A percentile compares a stretch with the other conserved stretches of the same genome.
These are phyloP conservation scores for Mycothermus thermophilus DNA, from an alignment of 495 filamentous ascomycete species.

Conservation along the genomic window DNA sequence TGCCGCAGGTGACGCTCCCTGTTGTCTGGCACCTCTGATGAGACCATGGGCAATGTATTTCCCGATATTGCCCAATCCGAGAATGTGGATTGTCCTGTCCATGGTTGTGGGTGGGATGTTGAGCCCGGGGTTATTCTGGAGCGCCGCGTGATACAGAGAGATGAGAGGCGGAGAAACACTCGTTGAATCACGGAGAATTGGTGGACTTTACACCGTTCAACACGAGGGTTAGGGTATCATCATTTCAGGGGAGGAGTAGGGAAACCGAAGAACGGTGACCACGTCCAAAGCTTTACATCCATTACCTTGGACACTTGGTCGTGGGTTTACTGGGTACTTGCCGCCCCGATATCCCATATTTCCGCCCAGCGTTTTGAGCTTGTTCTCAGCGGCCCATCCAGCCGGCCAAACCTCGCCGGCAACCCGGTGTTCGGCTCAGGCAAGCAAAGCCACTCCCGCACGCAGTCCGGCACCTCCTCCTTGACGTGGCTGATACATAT, in stretches of 20 bases:
- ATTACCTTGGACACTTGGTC: too few relatives aligned
- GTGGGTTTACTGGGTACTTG: too few relatives aligned
- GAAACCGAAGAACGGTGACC: too few relatives aligned
- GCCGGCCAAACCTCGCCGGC: constrained; percentile 42
- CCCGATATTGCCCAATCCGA: constrained; percentile 45
- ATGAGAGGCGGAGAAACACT: too few relatives aligned
- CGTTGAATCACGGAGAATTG: too few relatives aligned
- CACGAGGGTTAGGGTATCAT: too few relatives aligned
- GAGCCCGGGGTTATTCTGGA: not conserved
- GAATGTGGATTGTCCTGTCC: constrained; percentile 20
- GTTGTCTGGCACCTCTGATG: not conserved
- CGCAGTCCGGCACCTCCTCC: constrained; percentile 72
- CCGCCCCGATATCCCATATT: constrained; percentile 50
- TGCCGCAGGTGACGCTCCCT: too few relatives aligned
- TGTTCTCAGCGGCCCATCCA: constrained; percentile 41
- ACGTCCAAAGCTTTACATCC: too few relatives aligned
- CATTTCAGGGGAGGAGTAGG: too few relatives aligned
- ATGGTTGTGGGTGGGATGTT: not conserved
- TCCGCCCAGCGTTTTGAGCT: constrained; percentile 41
- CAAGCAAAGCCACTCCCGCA: constrained; percentile 69
- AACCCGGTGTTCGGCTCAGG: constrained; percentile 46
- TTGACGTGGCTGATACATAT: constrained; percentile 79
- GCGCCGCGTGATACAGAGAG: not conserved
- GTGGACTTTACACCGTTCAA: too few relatives aligned
- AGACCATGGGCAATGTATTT: constrained; percentile 27